Evolutionary conservation across 2,329 filamentous ascomycete species (phyloP), one percentile per base, ranked within the genome.

Genomic region (Penicillium frequentans): DNA sequence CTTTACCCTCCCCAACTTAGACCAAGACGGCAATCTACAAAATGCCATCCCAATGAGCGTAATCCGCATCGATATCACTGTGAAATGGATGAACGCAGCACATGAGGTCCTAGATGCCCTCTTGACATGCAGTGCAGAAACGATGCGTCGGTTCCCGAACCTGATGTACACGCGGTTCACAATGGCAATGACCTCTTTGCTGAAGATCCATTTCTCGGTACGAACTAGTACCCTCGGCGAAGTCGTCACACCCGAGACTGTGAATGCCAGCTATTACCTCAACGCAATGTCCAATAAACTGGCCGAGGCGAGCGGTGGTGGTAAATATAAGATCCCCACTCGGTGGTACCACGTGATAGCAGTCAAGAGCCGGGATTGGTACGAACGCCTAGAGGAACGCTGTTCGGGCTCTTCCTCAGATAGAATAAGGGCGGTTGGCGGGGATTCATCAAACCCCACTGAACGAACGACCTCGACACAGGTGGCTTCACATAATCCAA

Each of bases 21-120:
- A 69, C n/a, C 57, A 58, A 26, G 68, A 66, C 14, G 57, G 54
- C 11, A 51, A 53, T n/a, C 42, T 26, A 8, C 57, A 60, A 24
- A 50, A 54, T 0, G 52, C 57, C 3, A 45, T 56, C 7, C 64
- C 64, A 5, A 59, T 73, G 23, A 74, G 72, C 48, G 70, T 69
- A 3, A 65, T 71, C 50, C 71, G 72, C 21, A 65, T 74, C 49
- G 72, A 74, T 47, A 65, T 74, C 57, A 73, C 65, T 3, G 64
- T 74, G 43, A 74, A 73, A 63, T 74, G 72, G 72, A 67, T 74
- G 70, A 68, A 71, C 44, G 68, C 71, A 21, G 68, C 71, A 11
- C 72, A 73, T 8, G 66, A 70, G 49, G 51, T 74, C 51, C 64
- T 74, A 16, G 66, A 74, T 49, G 64, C 67, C 2, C 66, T 73